Percentiles rank a stretch among this genome's conserved stretches.
Conservation (phyloP, 345 rosid genomes). For the Orychophragmus violaceus region DNA sequence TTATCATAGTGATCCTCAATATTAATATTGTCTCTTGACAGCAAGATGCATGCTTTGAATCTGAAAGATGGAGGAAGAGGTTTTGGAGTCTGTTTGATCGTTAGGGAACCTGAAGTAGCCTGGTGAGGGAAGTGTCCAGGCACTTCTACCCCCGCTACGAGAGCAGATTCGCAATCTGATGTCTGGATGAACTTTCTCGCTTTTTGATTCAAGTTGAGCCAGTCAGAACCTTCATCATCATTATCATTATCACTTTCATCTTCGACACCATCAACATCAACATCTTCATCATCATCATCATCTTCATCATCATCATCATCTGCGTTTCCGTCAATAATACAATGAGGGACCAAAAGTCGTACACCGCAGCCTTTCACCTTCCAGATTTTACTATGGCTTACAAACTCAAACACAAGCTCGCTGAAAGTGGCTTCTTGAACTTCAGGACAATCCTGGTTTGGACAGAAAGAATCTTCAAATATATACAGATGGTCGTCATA, state of each 20-base stretch:
- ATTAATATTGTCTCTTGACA: neutral
- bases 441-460: neutral
- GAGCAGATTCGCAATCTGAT: too few species aligned
- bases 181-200: too few species aligned
- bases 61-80: neutral
- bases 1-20: neutral
- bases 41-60: constrained; percentile 13
- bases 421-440: neutral
- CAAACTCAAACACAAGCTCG: neutral
- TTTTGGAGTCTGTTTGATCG: neutral
- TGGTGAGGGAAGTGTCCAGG: neutral
- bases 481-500: neutral
- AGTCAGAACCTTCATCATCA: too few species aligned
- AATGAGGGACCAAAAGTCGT: neutral
- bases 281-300: neutral
- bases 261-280: neutral
- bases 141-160: neutral
- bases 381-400: neutral
- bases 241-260: neutral
- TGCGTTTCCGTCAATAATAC: neutral
- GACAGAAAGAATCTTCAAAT: neutral
- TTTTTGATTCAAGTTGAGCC: too few species aligned
- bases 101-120: neutral
- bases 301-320: too few species aligned
- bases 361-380: neutral